Percentiles rank a stretch among this genome's conserved stretches.
phyloP scores from a whole-genome alignment of 306 rosid species.

The Malus asiatica region DNA sequence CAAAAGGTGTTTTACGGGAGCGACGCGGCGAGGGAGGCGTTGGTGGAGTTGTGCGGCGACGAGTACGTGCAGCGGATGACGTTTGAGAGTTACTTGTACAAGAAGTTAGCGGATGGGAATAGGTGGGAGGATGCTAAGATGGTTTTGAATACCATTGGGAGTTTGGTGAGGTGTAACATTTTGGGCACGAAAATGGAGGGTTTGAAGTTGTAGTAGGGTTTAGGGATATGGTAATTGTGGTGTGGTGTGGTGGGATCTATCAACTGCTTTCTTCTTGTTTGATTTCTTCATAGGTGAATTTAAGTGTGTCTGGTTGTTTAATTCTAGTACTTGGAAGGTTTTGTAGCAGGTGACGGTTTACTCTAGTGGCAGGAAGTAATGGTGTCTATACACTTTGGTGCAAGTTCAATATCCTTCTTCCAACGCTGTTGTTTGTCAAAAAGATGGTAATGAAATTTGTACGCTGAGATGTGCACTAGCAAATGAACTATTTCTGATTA shows the following conservation, averaged over 20 bases:
- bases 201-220: conserved; percentile 7
- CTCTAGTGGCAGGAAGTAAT: no score
- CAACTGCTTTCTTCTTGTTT: background rate
- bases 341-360: no score
- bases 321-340: no score
- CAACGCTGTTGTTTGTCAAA: no score
- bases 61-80: conserved; percentile 95
- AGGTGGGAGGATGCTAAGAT: conserved; percentile 59
- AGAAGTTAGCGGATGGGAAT: conserved; percentile 55
- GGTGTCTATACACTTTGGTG: no score
- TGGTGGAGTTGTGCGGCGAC: conserved; percentile 89
- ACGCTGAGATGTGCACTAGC: no score
- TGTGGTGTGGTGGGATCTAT: background rate
- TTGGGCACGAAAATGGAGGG: conserved; percentile 25
- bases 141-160: conserved; percentile 50
- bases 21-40: conserved; percentile 68
- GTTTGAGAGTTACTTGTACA: conserved; percentile 79
- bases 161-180: conserved; percentile 53
- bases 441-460: background rate
- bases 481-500: no score
- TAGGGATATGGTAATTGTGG: background rate
- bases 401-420: no score
- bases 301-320: no score
- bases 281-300: background rate
- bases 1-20: conserved; percentile 77